Evolutionary conservation across 495 filamentous ascomycete genomes (phyloP), one percentile per base, ranked within the genome.

Genomic region (Clohesyomyces aquaticus): DNA sequence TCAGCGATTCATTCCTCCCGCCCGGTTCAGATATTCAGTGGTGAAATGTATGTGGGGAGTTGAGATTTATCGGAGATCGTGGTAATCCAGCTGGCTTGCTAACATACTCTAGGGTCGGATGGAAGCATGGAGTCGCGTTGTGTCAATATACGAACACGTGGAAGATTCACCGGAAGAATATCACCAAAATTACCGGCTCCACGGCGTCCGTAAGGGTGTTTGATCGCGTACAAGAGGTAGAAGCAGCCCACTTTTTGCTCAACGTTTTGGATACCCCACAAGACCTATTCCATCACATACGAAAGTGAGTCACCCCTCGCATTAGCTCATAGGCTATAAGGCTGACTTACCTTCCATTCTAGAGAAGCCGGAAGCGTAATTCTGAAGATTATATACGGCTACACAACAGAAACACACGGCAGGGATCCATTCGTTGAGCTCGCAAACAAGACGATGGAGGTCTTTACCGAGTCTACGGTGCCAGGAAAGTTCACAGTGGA

Each of bases 351-450:
- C n/a, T n/a, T n/a, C n/a, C n/a, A n/a, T n/a, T n/a, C n/a, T n/a
- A n/a, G n/a, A 19, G 71, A 76, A 26, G 73, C 76, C 4, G 81
- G 76, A 1, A 72, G 74, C 0, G 59, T 81, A 4, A 79, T 83
- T 4, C 63, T 83, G 0, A 80, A 82, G 28, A 75, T 81, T 2
- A 64, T 70, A 2, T 85, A 83, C 51, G 81, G 78, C 18, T 83
- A 85, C 55, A 80, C 71, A 0, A 71, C 77, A 4, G 77, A 83
- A 50, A 64, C 75, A 1, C 70, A 76, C 46, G 53, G 52, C 14
- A 28, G 32, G 0, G 82, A 85, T 61, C 74, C 74, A 26, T 65
- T 85, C 1, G 73, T 85, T 6, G 54, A 77, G 18, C 35, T 80
- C 25, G 74, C 72, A 0, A 73, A 74, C n/a, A 53, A 75, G n/a